Base-by-base conservation (phyloP, 805 yeast species). In the Maudiozyma barnettii region DNA sequence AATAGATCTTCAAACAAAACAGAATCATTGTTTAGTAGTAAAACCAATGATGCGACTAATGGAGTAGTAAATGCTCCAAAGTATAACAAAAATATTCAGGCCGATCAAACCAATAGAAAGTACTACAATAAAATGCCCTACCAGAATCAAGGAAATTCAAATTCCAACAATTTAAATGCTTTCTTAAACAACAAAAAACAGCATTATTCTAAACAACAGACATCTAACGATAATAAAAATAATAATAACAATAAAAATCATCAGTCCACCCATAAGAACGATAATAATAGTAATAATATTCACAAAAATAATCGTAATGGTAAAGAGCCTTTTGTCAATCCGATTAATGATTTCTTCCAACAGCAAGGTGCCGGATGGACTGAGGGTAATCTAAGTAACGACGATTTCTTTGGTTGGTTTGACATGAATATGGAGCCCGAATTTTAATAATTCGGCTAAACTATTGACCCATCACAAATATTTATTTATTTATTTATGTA, bases 331-430 rank as follows among this genome's bases (percentile, higher is more conserved):
- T 14, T 43, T 22, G 26, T 38, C 8, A 51, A 44, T 19, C 51
- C 51, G 22, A 44, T 79, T 57, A 81, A 82, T 55, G 72, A 72
- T 18, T 83, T 84, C 54, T 79, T 84, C 65, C 88, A 83, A 60
- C 88, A 83, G 62, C 93, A 85, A 55, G 84, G 89, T 23, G 79
- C 82, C 31, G 90, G 88, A 29, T 87, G 95, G 95, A 75, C 82
- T 60, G 89, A 86, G 59, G 82, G 80, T 30, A 86, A 81, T 41
- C 56, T 60, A n/a, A 58, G 56, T 44, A 59, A 61, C 12, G 97
- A 90, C 59, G 97, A 90, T 61, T 84, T 90, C 58, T 69, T 90
- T 42, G 97, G 97, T 12, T 90, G 96, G 96, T 84, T 90, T 70
- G 95, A 87, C 61, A 79, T 81, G 63, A 83, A 83, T 57, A 78